Percentiles rank a stretch among this genome's conserved stretches.
Conservation (phyloP, 2,329 filamentous ascomycete species). For the Coniosporium tulheliwenetii region DNA sequence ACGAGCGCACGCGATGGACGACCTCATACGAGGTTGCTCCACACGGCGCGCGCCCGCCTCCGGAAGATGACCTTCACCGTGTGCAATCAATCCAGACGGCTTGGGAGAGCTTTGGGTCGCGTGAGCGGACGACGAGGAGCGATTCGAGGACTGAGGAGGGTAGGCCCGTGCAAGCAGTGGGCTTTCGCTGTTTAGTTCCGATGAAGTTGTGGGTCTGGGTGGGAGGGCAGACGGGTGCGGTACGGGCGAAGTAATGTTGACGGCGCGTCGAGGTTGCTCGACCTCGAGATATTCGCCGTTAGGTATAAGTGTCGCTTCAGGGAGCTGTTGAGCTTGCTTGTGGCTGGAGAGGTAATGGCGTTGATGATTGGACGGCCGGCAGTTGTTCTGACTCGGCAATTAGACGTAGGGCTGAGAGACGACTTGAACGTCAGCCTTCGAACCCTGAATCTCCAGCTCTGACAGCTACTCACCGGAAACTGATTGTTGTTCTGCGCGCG, state of each 20-base stretch:
- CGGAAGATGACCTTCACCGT: not conserved
- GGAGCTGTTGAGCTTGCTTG: too few species aligned
- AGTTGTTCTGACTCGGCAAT: too few species aligned
- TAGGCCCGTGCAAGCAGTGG: not conserved
- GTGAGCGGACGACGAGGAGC: not conserved
- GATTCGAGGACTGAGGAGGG: not conserved
- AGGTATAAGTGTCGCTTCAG: too few species aligned
- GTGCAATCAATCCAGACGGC: not conserved
- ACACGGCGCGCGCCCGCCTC: not conserved
- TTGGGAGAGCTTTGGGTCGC: not conserved
- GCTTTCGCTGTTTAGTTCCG: not conserved
- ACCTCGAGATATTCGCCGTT: too few species aligned
- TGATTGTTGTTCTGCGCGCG: too few species aligned
- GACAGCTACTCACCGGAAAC: too few species aligned
- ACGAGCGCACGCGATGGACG: constrained; percentile 61
- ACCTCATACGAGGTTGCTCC: constrained; percentile 40
- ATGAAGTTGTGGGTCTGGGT: not conserved
- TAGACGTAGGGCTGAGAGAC: too few species aligned
- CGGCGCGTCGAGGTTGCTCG: not conserved
- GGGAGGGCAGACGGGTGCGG: not conserved
- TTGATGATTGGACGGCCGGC: too few species aligned
- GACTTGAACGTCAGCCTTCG: too few species aligned
- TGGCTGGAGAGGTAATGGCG: too few species aligned
- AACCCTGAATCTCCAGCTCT: too few species aligned
- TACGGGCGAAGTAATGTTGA: not conserved